Percentiles rank a stretch among this genome's conserved stretches.
phyloP scores from a whole-genome alignment of 2,329 filamentous ascomycete genomes.

The Colletotrichum sp. region DNA sequence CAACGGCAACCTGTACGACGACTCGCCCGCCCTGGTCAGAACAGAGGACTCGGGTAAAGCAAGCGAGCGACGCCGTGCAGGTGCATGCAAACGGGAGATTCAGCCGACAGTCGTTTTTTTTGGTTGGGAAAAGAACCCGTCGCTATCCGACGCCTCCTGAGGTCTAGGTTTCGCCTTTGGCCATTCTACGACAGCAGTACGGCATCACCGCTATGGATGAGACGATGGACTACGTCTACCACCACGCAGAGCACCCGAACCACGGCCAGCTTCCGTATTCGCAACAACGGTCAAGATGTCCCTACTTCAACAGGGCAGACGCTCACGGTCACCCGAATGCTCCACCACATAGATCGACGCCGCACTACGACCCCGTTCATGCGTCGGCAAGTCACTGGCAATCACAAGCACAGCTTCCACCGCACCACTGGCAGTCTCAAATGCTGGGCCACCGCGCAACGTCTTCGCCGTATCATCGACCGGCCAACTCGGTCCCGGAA shows the following conservation, averaged over 20 bases:
- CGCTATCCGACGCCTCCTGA: background rate
- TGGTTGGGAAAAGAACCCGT: background rate
- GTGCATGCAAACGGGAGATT: background rate
- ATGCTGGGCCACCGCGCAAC: background rate
- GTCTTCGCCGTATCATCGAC: background rate
- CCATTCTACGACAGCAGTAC: background rate
- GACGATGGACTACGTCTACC: slow-evolving; percentile 17
- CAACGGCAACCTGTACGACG: background rate
- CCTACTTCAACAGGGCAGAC: background rate
- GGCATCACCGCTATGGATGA: slow-evolving; percentile 6
- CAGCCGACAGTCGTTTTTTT: background rate
- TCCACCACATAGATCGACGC: background rate
- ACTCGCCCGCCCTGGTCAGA: background rate
- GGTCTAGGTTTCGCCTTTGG: background rate
- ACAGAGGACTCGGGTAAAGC: background rate
- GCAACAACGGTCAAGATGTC: slow-evolving; percentile 7
- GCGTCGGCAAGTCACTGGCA: slow-evolving; percentile 29
- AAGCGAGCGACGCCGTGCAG: background rate
- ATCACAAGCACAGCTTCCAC: background rate
- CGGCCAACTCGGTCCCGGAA: background rate
- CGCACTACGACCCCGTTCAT: slow-evolving; percentile 32
- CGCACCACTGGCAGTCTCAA: slow-evolving; percentile 2
- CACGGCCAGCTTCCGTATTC: background rate
- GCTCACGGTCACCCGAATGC: background rate
- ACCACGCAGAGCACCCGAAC: slow-evolving; percentile 4